Base-by-base conservation (phyloP, 345 rosid species). In the Arabidopsis thaliana region DNA sequence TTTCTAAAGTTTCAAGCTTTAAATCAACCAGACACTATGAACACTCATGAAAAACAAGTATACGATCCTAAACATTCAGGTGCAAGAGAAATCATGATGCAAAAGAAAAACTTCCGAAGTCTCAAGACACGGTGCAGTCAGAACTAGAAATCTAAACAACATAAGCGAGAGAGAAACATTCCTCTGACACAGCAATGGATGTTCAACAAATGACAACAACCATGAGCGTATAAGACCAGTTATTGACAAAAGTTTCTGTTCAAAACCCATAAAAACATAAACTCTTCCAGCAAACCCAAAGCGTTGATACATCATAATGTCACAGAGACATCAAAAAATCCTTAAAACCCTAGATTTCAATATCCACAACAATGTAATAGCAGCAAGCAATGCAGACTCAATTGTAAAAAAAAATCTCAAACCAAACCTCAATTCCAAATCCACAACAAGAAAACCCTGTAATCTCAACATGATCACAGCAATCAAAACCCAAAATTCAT, bases 11-110 rank as follows among this genome's bases (percentile, higher is more conserved):
- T 53, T 48, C 41, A 13, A 64, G 24, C 38, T 56, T 16, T 6
- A 42, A 64, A 1, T 55, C 59, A 71, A 71, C 53, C 44, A 70
- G 23, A 40, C 8, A 8, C 71, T 46, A 64, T 23, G 57, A 53
- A 55, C 49, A 71, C 44, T 51, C 12, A 41, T 52, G 37, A 61
- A 0, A 59, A 59, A 52, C 61, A 1, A 37, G 34, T 34, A 49
- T 33, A 56, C 8, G 7, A 57, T 23, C 65, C 44, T 12, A 69
- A 69, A 3, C 59, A 67, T 53, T 28, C 56, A 52, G 45, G 14
- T 38, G 44, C 71, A 48, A 46, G 45, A 5, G 41, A 42, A 48
- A 37, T 8, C 30, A 59, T 23, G 38, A 48, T 16, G 25, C 38
- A 8, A 34, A 36, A 59, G 11, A 12, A 14, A 38, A 37, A 38